These are phyloP conservation scores for Chaetothyriales sp. DNA, from an alignment of 2,329 filamentous ascomycete species.

Conservation along the genomic window DNA sequence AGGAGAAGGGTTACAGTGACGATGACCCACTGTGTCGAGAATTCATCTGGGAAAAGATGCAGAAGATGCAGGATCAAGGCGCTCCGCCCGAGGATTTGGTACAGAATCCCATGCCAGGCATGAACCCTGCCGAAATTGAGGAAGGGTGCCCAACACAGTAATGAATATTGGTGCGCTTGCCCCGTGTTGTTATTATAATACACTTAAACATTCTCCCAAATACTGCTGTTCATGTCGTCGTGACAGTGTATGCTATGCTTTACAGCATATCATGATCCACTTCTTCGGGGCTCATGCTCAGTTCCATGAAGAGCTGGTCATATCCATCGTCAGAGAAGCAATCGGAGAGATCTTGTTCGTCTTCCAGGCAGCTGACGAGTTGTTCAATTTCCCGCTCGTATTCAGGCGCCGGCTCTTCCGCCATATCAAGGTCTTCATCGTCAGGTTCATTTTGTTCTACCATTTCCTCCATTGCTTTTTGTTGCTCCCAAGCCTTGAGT, in stretches of 20 bases:
- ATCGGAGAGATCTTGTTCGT: conserved; percentile 6
- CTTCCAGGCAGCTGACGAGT: neutral
- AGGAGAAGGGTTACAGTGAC: conserved; percentile 67
- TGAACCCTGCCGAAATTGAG: conserved; percentile 50
- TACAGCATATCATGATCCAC: neutral
- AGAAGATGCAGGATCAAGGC: conserved; percentile 97
- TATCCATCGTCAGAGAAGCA: conserved; percentile 43
- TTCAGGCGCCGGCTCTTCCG: conserved; percentile 14
- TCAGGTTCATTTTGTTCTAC: conserved; percentile 2
- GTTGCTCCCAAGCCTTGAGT: conserved; percentile 23
- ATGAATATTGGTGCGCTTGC: neutral
- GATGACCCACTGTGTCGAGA: conserved; percentile 66
- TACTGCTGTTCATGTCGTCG: neutral
- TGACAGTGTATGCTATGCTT: neutral
- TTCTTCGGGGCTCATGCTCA: conserved; percentile 19
- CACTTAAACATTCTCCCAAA: neutral
- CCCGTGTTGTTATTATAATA: neutral
- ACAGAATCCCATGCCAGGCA: conserved; percentile 29
- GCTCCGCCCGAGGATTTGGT: conserved; percentile 82
- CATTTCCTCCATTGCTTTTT: conserved; percentile 15
- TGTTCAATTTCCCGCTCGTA: conserved; percentile 9
- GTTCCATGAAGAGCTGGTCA: conserved; percentile 49
- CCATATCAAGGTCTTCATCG: conserved; percentile 11
- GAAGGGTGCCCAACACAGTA: conserved; percentile 50
- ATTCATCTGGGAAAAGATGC: conserved; percentile 94